A percentile compares a stretch with the other conserved stretches of the same genome.
Conservation (phyloP, 2,329 filamentous ascomycete genomes). For the Sordariomycetes sp. region DNA sequence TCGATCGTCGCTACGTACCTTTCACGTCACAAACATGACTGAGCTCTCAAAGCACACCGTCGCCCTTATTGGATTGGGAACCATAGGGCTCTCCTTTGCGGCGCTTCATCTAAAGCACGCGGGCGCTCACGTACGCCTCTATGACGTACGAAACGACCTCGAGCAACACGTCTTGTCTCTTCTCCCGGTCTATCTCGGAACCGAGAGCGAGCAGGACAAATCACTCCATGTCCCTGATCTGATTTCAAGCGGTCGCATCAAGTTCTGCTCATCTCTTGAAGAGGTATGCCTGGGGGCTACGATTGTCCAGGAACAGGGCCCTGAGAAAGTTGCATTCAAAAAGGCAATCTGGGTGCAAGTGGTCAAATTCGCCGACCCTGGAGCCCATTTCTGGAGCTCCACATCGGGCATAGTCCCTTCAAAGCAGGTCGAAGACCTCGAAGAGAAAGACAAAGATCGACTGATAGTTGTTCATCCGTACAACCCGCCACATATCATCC, state of each 20-base stretch:
- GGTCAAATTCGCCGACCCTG: slow-evolving; percentile 28
- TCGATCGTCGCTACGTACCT: too few species aligned
- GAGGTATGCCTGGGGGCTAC: slow-evolving; percentile 33
- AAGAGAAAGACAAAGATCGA: slow-evolving; percentile 17
- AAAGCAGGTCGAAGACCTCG: slow-evolving; percentile 24
- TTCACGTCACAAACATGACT: too few species aligned
- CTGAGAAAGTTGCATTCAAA: slow-evolving; percentile 44
- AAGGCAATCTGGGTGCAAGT: slow-evolving; percentile 39
- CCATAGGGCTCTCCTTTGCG: slow-evolving; percentile 46
- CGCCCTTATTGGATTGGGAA: slow-evolving; percentile 28
- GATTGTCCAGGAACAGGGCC: slow-evolving; percentile 51
- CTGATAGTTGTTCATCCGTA: slow-evolving; percentile 51
- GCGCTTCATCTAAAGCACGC: slow-evolving; percentile 39
- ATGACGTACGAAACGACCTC: slow-evolving; percentile 39
- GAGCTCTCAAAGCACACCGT: too few species aligned
- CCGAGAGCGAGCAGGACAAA: slow-evolving; percentile 9
- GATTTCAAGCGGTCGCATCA: slow-evolving; percentile 13
- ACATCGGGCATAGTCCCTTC: slow-evolving; percentile 49
- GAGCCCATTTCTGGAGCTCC: slow-evolving; percentile 45
- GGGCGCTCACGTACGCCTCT: slow-evolving; percentile 30
- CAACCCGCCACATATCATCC: slow-evolving; percentile 54
- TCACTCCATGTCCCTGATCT: slow-evolving; percentile 1
- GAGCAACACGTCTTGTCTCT: slow-evolving; percentile 25
- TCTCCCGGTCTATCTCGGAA: slow-evolving; percentile 7
- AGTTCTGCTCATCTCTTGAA: slow-evolving; percentile 22